Base-by-base conservation (phyloP, 2,329 filamentous ascomycete species). In the Apiospora saccharicola region DNA sequence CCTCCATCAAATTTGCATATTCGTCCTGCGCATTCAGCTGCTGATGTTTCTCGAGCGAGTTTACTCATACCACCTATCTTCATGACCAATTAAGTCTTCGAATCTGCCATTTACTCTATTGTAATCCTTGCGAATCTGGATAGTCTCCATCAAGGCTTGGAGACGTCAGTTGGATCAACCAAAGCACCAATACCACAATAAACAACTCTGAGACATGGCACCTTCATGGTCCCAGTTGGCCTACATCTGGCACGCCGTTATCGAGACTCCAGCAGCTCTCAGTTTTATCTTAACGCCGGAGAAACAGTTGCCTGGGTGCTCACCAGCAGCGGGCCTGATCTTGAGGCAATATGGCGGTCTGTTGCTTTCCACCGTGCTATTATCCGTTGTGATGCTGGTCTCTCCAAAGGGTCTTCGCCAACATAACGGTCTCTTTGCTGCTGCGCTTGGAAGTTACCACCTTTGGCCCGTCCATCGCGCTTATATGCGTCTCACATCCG, bases 261-360 rank as follows among this genome's bases (percentile, higher is more conserved):
- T 85, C 69, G 85, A 86, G 73, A 83, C 82, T 16, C 79, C 80
- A 4, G 86, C 86, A 4, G 84, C 84, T 19, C 74, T 84, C 7
- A 83, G 83, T n/a, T 89, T 88, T 78, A 82, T 86, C 71, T 76
- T 85, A 51, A 72, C 71, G 0, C 85, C 86, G 1, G 76, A 80
- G 26, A 77, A 78, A 10, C 86, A 89, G 73, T 80, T 88, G 13
- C 79, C 82, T 12, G 78, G 77, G 12, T 82, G 85, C n/a, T 77
- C 82, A 7, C 75, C 77, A 2, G 82, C 84, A 24, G 82, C 84
- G 6, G 77, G 76, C 4, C 83, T 88, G 49, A 79, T 89, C 44
- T 77, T 88, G 16, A 82, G 83, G 68, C 86, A 83, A 72, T 83
- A 87, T 16, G 87, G 86, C 61, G 86, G 85, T 16, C 80, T 87